Conservation (phyloP, 768 basidiomycete genomes). For the Lactifluus subvellereus region DNA sequence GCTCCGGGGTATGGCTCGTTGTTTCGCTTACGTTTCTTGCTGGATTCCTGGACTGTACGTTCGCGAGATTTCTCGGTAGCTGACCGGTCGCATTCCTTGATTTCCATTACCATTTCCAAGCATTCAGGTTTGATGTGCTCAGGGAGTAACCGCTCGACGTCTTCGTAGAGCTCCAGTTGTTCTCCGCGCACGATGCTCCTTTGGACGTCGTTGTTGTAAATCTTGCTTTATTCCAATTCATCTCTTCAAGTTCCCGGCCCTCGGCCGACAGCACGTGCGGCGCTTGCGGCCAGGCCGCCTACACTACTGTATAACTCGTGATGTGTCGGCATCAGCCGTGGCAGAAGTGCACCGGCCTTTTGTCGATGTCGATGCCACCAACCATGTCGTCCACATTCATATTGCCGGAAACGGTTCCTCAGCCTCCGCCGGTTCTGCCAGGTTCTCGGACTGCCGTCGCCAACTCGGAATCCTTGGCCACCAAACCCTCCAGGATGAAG, state of each 20-base stretch:
- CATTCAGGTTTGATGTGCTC: constrained; percentile 68
- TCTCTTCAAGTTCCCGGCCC: constrained; percentile 66
- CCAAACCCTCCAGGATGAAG: constrained; percentile 3
- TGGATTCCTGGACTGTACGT: constrained; percentile 31
- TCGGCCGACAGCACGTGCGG: constrained; percentile 88
- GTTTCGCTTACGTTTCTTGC: constrained; percentile 64
- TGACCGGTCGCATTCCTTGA: constrained; percentile 59
- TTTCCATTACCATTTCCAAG: constrained; percentile 77
- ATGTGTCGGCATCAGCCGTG: background rate
- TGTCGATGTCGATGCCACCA: constrained; percentile 18
- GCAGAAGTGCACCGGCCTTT: constrained; percentile 10
- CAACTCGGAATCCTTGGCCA: background rate
- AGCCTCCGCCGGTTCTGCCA: constrained; percentile 13
- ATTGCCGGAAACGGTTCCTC: background rate
- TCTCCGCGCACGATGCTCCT: constrained; percentile 79
- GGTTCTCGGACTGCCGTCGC: background rate
- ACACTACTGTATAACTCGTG: constrained; percentile 38
- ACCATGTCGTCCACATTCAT: constrained; percentile 24
- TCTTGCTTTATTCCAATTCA: constrained; percentile 85
- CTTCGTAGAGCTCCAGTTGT: constrained; percentile 86
- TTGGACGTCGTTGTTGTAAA: constrained; percentile 87
- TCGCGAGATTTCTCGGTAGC: constrained; percentile 35
- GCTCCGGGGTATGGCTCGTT: constrained; percentile 76
- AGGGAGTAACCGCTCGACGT: constrained; percentile 83
- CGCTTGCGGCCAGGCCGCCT: constrained; percentile 90